Evolutionary conservation across 768 basidiomycete species (phyloP), one percentile per base, ranked within the genome.

Genomic region (Collybiopsis luxurians): DNA sequence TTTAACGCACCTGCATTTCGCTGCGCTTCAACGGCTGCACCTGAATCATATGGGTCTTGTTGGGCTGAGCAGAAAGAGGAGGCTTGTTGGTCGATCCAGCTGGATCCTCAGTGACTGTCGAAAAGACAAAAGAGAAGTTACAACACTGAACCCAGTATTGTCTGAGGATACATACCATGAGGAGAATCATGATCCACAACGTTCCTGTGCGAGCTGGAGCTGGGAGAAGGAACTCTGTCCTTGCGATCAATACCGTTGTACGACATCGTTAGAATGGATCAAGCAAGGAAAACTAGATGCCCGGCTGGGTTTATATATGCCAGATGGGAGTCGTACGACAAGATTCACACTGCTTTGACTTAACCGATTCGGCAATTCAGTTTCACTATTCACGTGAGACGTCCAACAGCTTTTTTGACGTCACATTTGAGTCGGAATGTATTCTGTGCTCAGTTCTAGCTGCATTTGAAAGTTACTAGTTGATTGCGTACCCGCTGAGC

Each of bases 1-100:
- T 44, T 34, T 46, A 23, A 63, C 76, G 43, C 39, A 86, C 89
- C 85, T 94, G 92, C 92, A 94, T 93, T 73, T 94, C 92, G 44
- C 79, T 83, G 60, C 83, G 81, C 74, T 86, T 90, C 72, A 94
- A 73, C 1, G 92, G 92, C 68, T 95, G 90, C n/a, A 95, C 92
- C 55, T 74, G 76, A 59, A 93, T 89, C 71, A 92, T 69, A 57
- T 81, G 78, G 15, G 67, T 59, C 55, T 71, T n/a, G n/a, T n/a
- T 73, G 43, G 59, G 59, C 4, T 57, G 51, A 2, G 54, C 45
- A n/a, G 49, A 59, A 6, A 63, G 62, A 17, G 24, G 30, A 15
- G 50, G 57, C 55, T 68, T 75, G 57, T 70, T 71, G 27, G 76
- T 71, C 27, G 67, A 69, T 43, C 66, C 64, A 13, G 74, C 67